These are phyloP conservation scores for Hypoxylon cercidicola DNA, from an alignment of 495 filamentous ascomycete species.

Conservation along the genomic window DNA sequence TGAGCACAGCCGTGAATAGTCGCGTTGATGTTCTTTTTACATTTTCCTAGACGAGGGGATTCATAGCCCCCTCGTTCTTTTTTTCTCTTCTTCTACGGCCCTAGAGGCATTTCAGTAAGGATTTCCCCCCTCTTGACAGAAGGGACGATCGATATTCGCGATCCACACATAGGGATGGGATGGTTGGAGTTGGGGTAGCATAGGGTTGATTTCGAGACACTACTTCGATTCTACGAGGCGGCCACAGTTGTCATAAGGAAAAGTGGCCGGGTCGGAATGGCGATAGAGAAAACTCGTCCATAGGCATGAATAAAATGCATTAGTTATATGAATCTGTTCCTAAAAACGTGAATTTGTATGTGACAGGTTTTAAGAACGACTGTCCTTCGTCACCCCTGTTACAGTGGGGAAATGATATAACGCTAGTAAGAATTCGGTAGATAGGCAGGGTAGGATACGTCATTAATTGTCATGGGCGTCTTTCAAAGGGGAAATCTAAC, in stretches of 20 bases:
- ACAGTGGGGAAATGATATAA: neutral
- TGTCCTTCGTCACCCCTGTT: neutral
- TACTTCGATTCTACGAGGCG: slow-evolving; percentile 15
- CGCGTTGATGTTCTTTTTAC: neutral
- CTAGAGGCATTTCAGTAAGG: slow-evolving; percentile 24
- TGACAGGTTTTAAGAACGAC: too few relatives aligned
- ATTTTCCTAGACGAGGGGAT: neutral
- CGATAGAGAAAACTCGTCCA: neutral
- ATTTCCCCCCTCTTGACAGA: slow-evolving; percentile 13
- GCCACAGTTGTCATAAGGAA: slow-evolving; percentile 12
- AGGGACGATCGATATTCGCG: slow-evolving; percentile 8
- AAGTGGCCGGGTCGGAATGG: slow-evolving; percentile 13
- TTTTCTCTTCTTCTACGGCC: slow-evolving; percentile 34
- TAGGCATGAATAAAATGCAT: too few relatives aligned
- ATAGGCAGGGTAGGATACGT: neutral
- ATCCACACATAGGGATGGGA: slow-evolving; percentile 15
- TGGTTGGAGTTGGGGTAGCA: slow-evolving; percentile 31
- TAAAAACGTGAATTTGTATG: neutral
- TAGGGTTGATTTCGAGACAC: slow-evolving; percentile 34
- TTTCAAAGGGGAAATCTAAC: too few relatives aligned
- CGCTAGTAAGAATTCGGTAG: slow-evolving; percentile 23
- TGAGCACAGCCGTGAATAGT: neutral
- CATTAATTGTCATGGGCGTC: neutral
- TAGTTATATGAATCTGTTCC: too few relatives aligned
- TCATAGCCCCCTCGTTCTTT: neutral